A percentile compares a stretch with the other conserved stretches of the same genome.
These are phyloP conservation scores for Podospora australis DNA, from an alignment of 495 filamentous ascomycete genomes.

Conservation along the genomic window DNA sequence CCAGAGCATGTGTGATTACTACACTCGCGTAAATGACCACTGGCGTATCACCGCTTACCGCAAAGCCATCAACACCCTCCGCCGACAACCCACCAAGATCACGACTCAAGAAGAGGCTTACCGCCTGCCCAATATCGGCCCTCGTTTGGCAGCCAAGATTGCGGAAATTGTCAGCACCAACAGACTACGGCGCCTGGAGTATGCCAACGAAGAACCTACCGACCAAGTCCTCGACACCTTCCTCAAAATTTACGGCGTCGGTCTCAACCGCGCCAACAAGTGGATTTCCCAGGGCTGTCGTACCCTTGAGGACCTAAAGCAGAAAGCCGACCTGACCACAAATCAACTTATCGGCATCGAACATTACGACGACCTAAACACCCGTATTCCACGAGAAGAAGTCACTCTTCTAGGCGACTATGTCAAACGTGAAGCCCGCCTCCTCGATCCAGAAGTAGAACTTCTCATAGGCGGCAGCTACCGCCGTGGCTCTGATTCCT, in stretches of 20 bases:
- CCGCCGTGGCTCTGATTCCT: conserved; percentile 66
- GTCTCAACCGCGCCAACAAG: conserved; percentile 58
- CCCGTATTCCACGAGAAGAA: conserved; percentile 75
- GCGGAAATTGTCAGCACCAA: conserved; percentile 81
- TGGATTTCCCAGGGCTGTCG: conserved; percentile 76
- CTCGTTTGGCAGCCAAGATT: conserved; percentile 76
- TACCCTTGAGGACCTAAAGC: conserved; percentile 64
- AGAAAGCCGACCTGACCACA: conserved; percentile 57
- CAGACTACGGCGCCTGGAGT: conserved; percentile 64
- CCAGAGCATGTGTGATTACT: conserved; percentile 77
- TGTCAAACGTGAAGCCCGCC: conserved; percentile 55
- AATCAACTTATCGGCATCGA: conserved; percentile 77
- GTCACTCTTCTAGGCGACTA: conserved; percentile 62
- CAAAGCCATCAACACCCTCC: conserved; percentile 67
- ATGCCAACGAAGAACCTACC: conserved; percentile 54
- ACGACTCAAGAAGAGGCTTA: conserved; percentile 61
- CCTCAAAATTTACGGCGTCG: conserved; percentile 74
- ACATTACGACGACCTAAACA: conserved; percentile 74
- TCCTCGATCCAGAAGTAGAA: conserved; percentile 54
- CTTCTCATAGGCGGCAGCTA: conserved; percentile 80
- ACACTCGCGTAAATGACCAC: conserved; percentile 64
- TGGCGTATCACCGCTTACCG: conserved; percentile 79
- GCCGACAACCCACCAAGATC: conserved; percentile 60
- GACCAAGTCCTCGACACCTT: conserved; percentile 62
- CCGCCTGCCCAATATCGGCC: conserved; percentile 64